phyloP scores from a whole-genome alignment of 83 land plant genomes.

The Isoetes engelmannii region DNA sequence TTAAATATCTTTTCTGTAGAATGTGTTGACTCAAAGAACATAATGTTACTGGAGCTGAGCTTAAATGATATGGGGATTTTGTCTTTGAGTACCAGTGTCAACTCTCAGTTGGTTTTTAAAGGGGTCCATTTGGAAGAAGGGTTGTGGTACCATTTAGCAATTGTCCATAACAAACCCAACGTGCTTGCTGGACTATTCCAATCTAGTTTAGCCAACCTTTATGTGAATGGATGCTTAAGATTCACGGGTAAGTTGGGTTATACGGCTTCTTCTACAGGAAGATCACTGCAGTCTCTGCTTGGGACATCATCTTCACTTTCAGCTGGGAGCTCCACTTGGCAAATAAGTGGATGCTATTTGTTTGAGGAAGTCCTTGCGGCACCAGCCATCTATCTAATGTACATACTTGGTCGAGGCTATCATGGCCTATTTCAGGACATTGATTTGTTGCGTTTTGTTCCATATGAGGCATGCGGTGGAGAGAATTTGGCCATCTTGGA shows the following conservation, averaged over 20 bases:
- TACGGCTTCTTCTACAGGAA: conserved; percentile 78
- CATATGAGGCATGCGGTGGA: conserved; percentile 96
- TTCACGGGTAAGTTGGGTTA: conserved; percentile 95
- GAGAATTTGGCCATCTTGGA: conserved; percentile 91
- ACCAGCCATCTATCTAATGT: conserved; percentile 79
- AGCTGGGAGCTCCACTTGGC: conserved; percentile 62
- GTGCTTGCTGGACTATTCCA: conserved; percentile 97
- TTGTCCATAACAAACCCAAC: conserved; percentile 97
- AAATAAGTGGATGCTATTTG: conserved; percentile 78
- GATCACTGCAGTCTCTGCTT: conserved; percentile 72
- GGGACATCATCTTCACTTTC: conserved; percentile 62
- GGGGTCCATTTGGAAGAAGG: conserved; percentile 78
- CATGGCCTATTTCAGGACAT: conserved; percentile 94
- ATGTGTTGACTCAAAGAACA: conserved; percentile 52
- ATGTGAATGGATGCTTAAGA: conserved; percentile 78
- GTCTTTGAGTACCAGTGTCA: conserved; percentile 81
- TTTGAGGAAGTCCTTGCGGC: conserved; percentile 90
- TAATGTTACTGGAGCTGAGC: conserved; percentile 67
- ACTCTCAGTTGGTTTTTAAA: conserved; percentile 62
- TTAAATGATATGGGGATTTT: conserved; percentile 73
- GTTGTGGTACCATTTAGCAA: conserved; percentile 81
- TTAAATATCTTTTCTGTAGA: conserved; percentile 86
- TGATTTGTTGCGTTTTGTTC: conserved; percentile 74
- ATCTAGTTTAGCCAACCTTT: conserved; percentile 83
- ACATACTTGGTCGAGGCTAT: conserved; percentile 81